Percentiles rank a stretch among this genome's conserved stretches.
Evolutionary conservation across 495 filamentous ascomycete genomes (phyloP).

Genomic region (Xanthoparmelia taractica): DNA sequence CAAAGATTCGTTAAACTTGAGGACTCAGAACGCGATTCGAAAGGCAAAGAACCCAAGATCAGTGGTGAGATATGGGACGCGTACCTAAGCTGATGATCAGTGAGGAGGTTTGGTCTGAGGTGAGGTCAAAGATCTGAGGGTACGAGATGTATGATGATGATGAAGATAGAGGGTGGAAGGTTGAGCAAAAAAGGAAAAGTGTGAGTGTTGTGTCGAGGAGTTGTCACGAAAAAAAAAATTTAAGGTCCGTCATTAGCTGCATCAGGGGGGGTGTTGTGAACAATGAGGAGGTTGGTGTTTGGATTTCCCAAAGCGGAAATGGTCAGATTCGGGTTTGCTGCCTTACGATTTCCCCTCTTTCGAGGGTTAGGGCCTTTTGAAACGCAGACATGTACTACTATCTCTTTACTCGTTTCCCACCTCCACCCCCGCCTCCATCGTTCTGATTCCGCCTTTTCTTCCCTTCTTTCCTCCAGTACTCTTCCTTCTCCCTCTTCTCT

Average conservation of each 20-base stretch:
- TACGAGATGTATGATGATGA: neutral
- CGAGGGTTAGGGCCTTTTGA: too few species aligned
- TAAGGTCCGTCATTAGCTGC: neutral
- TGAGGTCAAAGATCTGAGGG: neutral
- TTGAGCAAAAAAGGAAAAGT: neutral
- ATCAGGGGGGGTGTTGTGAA: too few species aligned
- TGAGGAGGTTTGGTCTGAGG: too few species aligned
- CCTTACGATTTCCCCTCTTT: too few species aligned
- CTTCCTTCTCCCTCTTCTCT: constrained; percentile 84
- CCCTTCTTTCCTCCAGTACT: constrained; percentile 91
- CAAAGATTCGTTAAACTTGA: too few species aligned
- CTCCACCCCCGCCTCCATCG: constrained; percentile 53
- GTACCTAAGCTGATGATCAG: too few species aligned
- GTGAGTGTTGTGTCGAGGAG: neutral
- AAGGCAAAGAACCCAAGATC: too few species aligned
- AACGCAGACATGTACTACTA: neutral
- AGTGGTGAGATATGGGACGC: too few species aligned
- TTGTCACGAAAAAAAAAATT: neutral
- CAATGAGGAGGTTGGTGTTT: neutral
- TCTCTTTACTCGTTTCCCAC: constrained; percentile 41
- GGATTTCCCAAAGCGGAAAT: too few species aligned
- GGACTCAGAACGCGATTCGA: too few species aligned
- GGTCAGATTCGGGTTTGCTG: too few species aligned
- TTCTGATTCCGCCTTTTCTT: constrained; percentile 72
- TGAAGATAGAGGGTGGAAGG: neutral